phyloP scores from a whole-genome alignment of 1,284 basidiomycete species.

The Cutaneotrichosporon sp. region DNA sequence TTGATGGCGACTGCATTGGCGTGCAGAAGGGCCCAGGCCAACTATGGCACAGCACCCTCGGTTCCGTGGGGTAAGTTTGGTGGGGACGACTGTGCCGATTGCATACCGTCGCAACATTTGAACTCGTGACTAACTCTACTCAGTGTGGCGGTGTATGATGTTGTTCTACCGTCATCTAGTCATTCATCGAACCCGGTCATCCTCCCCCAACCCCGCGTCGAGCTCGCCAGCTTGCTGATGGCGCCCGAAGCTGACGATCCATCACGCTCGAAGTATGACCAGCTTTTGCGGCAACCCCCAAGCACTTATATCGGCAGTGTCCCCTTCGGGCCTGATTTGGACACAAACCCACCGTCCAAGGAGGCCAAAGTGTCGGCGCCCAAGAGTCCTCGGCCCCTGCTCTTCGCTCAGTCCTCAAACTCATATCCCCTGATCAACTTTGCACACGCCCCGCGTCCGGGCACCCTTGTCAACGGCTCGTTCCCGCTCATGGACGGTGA shows the following conservation, averaged over 20 bases:
- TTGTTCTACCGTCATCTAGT: constrained; percentile 37
- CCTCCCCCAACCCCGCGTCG: constrained; percentile 46
- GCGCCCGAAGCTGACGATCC: constrained; percentile 1
- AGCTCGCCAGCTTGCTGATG: constrained; percentile 30
- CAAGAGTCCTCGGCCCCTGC: constrained; percentile 22
- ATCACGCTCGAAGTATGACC: constrained; percentile 5
- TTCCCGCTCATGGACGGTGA: constrained; percentile 38
- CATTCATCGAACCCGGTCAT: constrained; percentile 40
- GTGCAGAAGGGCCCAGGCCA: constrained; percentile 38
- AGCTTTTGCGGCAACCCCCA: constrained; percentile 24
- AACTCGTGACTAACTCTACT: not conserved
- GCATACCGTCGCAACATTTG: not conserved
- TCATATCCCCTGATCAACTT: constrained; percentile 41
- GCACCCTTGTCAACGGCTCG: constrained; percentile 36
- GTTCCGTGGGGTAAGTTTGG: constrained; percentile 39
- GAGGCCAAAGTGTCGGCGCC: not conserved
- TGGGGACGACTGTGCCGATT: not conserved
- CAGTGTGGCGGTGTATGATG: constrained; percentile 47
- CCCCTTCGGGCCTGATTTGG: constrained; percentile 20
- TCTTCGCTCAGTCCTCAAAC: constrained; percentile 43
- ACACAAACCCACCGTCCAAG: not conserved
- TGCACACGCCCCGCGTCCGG: constrained; percentile 38
- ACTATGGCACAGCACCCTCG: constrained; percentile 36
- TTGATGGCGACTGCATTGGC: constrained; percentile 44
- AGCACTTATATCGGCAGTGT: constrained; percentile 42